Percentiles rank a stretch among this genome's conserved stretches.
Conservation (phyloP, 108 stramenopile species). For the Seminavis robusta region DNA sequence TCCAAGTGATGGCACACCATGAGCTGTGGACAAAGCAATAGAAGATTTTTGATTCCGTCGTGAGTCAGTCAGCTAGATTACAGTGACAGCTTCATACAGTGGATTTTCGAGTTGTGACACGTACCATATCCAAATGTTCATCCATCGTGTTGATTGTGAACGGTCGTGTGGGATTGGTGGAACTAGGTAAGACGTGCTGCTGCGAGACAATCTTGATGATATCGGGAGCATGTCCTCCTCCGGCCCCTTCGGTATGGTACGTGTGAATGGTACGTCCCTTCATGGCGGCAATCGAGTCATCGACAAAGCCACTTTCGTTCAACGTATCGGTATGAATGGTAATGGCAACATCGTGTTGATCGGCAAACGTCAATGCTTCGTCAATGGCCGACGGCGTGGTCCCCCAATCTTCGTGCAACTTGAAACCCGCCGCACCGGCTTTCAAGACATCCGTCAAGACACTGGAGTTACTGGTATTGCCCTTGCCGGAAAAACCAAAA, state of each 20-base stretch:
- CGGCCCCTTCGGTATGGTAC: slow-evolving; percentile 91
- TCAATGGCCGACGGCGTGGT: slow-evolving; percentile 97
- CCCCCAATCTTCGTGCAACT: slow-evolving; percentile 99
- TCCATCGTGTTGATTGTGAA: slow-evolving; percentile 97
- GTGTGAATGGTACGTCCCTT: slow-evolving; percentile 95
- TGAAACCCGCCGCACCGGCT: slow-evolving; percentile 93
- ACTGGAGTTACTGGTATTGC: slow-evolving; percentile 80
- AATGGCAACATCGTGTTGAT: slow-evolving; percentile 87
- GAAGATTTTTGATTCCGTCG: not conserved
- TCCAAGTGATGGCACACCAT: slow-evolving; percentile 97
- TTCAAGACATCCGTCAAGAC: slow-evolving; percentile 57
- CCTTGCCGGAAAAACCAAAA: slow-evolving; percentile 97
- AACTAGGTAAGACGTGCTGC: slow-evolving; percentile 89
- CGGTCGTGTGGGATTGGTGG: slow-evolving; percentile 96
- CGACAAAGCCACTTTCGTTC: slow-evolving; percentile 94
- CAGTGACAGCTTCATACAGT: not conserved
- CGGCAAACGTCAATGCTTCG: slow-evolving; percentile 86
- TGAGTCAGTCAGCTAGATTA: not conserved
- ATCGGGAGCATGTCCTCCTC: slow-evolving; percentile 97
- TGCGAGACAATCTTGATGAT: slow-evolving; percentile 96
- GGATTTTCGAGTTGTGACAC: not conserved
- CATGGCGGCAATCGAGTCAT: slow-evolving; percentile 91
- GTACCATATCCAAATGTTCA: slow-evolving; percentile 99
- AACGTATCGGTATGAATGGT: slow-evolving; percentile 99
- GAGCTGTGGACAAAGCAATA: too few relatives aligned